These are phyloP conservation scores for Oryza brachyantha DNA, from an alignment of 176 grass and related monocot genomes.

Conservation along the genomic window DNA sequence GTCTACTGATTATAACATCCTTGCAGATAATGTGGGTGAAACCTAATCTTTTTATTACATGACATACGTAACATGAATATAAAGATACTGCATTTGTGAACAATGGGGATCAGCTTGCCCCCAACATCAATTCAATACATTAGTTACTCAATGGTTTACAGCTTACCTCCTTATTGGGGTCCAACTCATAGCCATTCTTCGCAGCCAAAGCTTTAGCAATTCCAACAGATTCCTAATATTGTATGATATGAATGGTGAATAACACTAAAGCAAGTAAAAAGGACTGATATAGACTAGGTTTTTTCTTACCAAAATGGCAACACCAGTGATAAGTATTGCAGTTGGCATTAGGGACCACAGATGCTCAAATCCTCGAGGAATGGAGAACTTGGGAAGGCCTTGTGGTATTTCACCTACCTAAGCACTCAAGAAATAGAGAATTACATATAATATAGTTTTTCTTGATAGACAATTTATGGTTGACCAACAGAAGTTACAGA, in stretches of 20 bases:
- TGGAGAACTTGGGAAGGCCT: constrained; percentile 80
- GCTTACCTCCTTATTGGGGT: constrained; percentile 90
- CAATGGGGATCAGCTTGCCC: neutral
- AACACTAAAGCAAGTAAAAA: neutral
- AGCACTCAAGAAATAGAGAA: constrained; percentile 8
- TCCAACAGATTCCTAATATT: constrained; percentile 92
- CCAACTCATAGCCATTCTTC: constrained; percentile 96
- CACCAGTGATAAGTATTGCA: constrained; percentile 89
- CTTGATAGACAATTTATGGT: constrained; percentile 16
- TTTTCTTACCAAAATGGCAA: constrained; percentile 84
- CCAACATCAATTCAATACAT: neutral
- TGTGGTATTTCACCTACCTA: constrained; percentile 98
- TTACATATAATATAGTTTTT: constrained; percentile 11
- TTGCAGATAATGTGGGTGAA: neutral
- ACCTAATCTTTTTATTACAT: neutral
- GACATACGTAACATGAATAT: too few species aligned
- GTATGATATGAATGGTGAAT: constrained; percentile 29
- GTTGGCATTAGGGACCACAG: constrained; percentile 66
- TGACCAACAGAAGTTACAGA: neutral
- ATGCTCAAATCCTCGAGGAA: constrained; percentile 87
- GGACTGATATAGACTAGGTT: neutral
- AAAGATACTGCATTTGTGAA: neutral
- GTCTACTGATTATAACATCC: neutral
- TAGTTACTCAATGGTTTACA: neutral
- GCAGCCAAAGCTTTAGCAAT: constrained; percentile 97